Evolutionary conservation across 78 protist genomes (phyloP), one percentile per base, ranked within the genome.

Genomic region (Planoprotostelium fungivorum): DNA sequence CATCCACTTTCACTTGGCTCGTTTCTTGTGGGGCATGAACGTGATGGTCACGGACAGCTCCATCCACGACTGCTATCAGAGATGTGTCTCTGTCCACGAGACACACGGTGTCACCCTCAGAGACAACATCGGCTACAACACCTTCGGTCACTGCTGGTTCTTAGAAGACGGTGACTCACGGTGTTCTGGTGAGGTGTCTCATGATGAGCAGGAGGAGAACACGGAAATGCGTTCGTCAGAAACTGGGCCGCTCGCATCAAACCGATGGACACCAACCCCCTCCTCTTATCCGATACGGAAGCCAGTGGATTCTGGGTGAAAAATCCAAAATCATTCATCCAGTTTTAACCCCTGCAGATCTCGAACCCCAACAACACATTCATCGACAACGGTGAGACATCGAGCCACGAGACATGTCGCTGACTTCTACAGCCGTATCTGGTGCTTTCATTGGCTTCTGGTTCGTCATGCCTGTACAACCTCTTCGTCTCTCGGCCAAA

Each of bases 81-180:
- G 73, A 51, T 51, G 73, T 51, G 16, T 51, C 73, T 25, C 73
- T 16, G 16, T 51, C 73, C 73, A 51, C 73, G 73, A 51, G 29
- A 89, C 88, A 31, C 29, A 88, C 85, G 16, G 34, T 29, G 39
- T 87, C 38, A 34, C 35, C 1, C 0, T 89, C 29, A 1, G 5
- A 16, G 0, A 39, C 35, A 92, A 92, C 39, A 38, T 86, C 39
- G 89, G 86, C 25, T 92, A 89, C 86, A 88, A 91, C 88, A 88
- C 88, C 34, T 86, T 91, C 85, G 94, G 94, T 29, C 90, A 88
- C 87, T 88, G 90, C 37, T 88, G 23, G 63, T 91, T 37, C 63
- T 38, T 91, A 36, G 94, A 91, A 73, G 88, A 84, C 86, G 94
- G 93, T n/a, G 29, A n/a, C n/a, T n/a, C n/a, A n/a, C n/a, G n/a